Percentiles rank a stretch among this genome's conserved stretches.
Evolutionary conservation across 257 asterid species (phyloP).

Genomic region (Rubia yunnanensis): DNA sequence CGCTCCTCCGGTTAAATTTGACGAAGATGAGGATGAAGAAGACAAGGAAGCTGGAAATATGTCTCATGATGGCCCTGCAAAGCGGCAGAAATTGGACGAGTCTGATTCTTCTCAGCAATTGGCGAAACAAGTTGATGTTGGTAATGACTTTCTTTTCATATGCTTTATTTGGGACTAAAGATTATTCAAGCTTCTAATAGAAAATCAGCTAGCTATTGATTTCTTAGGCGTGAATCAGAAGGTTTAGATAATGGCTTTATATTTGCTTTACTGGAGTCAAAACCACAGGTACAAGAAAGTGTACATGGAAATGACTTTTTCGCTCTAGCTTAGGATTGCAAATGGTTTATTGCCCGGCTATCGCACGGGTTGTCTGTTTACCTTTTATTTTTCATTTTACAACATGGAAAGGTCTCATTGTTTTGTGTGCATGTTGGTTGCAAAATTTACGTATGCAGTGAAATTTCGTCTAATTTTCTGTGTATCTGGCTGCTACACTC

Average conservation of each 20-base stretch:
- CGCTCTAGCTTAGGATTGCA: neutral
- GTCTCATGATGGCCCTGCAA: conserved; percentile 52
- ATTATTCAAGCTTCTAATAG: conserved; percentile 6
- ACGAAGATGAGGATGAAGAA: conserved; percentile 71
- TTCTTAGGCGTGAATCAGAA: conserved; percentile 3
- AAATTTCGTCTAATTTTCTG: neutral
- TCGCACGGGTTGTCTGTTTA: neutral
- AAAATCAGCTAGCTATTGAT: neutral
- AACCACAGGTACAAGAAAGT: neutral
- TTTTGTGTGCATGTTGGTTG: neutral
- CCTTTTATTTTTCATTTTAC: neutral
- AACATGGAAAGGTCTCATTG: neutral
- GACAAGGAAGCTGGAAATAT: conserved; percentile 49
- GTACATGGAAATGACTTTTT: neutral
- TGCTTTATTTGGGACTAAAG: conserved; percentile 14
- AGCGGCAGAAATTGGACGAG: conserved; percentile 57
- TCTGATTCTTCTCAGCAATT: conserved; percentile 38
- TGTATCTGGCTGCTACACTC: neutral
- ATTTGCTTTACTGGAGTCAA: neutral
- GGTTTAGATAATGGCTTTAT: neutral
- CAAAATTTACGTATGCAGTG: neutral
- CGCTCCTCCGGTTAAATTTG: conserved; percentile 62
- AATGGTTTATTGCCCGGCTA: neutral
- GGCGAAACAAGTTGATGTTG: conserved; percentile 56
- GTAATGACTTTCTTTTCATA: conserved; percentile 54